Evolutionary conservation across 306 rosid genomes (phyloP).

Genomic region (Pueraria montana): DNA sequence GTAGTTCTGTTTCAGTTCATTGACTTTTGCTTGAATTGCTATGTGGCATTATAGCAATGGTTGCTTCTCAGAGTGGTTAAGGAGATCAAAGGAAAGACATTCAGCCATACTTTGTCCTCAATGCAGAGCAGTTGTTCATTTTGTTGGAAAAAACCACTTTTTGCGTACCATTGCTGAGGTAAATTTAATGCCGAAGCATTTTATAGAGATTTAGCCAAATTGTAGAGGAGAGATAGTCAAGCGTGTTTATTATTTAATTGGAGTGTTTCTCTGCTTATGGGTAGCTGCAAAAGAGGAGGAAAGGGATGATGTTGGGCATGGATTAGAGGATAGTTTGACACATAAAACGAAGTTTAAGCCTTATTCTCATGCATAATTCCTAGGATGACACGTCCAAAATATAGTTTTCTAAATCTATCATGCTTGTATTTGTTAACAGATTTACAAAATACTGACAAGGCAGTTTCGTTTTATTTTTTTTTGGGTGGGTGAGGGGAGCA

Average conservation of each 20-base stretch:
- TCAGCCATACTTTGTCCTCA: constrained; percentile 90
- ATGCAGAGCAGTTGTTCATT: constrained; percentile 88
- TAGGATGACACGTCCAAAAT: background rate
- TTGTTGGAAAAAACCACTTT: constrained; percentile 92
- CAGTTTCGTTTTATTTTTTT: background rate
- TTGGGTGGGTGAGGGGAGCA: background rate
- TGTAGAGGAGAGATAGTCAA: constrained; percentile 18
- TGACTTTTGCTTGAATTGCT: constrained; percentile 43
- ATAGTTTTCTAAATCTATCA: constrained; percentile 14
- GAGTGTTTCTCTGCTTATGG: background rate
- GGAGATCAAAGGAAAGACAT: constrained; percentile 75
- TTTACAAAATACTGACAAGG: constrained; percentile 12
- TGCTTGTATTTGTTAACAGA: constrained; percentile 5
- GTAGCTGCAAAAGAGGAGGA: background rate
- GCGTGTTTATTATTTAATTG: background rate
- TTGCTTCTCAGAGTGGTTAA: constrained; percentile 96
- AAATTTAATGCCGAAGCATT: constrained; percentile 43
- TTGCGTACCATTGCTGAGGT: constrained; percentile 76
- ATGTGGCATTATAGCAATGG: constrained; percentile 74
- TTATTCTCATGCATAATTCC: constrained; percentile 12
- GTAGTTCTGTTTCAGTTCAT: constrained; percentile 39
- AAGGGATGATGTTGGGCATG: constrained; percentile 24
- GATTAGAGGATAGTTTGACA: constrained; percentile 19
- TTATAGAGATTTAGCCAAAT: constrained; percentile 1
- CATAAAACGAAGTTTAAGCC: constrained; percentile 16